Percentiles rank a stretch among this genome's conserved stretches.
Evolutionary conservation across 2,329 filamentous ascomycete genomes (phyloP).

Genomic region (Trichoderma polysporum): DNA sequence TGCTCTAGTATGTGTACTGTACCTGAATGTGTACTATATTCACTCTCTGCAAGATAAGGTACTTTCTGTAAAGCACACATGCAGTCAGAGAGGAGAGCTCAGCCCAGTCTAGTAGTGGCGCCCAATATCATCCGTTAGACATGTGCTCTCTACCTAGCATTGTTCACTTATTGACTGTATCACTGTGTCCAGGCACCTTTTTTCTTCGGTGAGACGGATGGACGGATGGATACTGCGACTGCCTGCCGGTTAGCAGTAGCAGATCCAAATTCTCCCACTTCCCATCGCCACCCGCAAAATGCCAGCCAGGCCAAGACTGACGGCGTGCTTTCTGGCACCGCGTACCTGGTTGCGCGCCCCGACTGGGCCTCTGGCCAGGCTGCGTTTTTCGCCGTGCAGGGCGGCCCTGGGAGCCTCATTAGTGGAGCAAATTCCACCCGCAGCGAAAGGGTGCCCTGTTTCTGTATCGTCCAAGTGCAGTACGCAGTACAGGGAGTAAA

Average conservation of each 20-base stretch:
- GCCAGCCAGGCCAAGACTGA: background rate
- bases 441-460: background rate
- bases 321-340: slow-evolving; percentile 3
- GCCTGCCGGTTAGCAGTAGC: background rate
- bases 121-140: background rate
- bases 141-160: background rate
- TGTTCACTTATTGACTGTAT: too few species aligned
- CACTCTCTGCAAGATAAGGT: too few species aligned
- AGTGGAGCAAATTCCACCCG: background rate
- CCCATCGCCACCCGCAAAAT: background rate
- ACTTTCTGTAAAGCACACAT: too few species aligned
- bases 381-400: background rate
- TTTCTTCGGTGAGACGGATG: background rate
- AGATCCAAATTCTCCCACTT: background rate
- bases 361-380: background rate
- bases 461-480: background rate
- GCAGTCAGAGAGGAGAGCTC: too few species aligned
- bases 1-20: too few species aligned
- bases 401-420: slow-evolving; percentile 1
- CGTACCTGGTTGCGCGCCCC: slow-evolving; percentile 9
- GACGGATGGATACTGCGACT: background rate
- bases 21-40: too few species aligned
- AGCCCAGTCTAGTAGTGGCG: too few species aligned
- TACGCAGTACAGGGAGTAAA: too few species aligned
- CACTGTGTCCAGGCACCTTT: background rate